These are phyloP conservation scores for Guadua angustifolia DNA, from an alignment of 176 grass and related monocot species.

Conservation along the genomic window DNA sequence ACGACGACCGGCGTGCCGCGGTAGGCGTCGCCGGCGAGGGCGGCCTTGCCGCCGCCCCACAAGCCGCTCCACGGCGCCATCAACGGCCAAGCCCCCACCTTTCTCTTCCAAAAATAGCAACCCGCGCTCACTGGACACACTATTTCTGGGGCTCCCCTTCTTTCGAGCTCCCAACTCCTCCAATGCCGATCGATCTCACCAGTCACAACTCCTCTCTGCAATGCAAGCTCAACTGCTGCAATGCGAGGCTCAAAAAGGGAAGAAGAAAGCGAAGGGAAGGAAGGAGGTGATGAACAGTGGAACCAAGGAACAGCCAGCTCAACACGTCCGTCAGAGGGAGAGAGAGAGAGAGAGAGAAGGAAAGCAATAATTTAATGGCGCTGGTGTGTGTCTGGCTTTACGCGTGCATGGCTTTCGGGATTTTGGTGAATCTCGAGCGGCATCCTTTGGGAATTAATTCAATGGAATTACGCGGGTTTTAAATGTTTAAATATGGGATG, in stretches of 20 bases:
- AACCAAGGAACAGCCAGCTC: constrained; percentile 41
- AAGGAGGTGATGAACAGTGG: constrained; percentile 33
- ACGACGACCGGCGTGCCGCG: constrained; percentile 84
- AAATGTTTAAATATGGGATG: too few relatives aligned
- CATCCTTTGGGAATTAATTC: too few relatives aligned
- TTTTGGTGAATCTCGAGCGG: too few relatives aligned
- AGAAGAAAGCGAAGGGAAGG: constrained; percentile 4
- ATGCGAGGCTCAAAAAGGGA: neutral
- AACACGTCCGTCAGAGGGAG: constrained; percentile 38
- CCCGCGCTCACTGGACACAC: neutral
- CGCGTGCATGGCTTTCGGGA: too few relatives aligned
- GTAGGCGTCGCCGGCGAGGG: constrained; percentile 47
- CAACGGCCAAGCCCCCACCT: neutral
- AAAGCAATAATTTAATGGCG: neutral
- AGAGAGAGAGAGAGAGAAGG: neutral
- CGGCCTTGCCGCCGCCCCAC: constrained; percentile 40
- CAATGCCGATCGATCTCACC: constrained; percentile 28
- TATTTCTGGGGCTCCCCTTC: constrained; percentile 42
- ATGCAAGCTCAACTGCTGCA: neutral
- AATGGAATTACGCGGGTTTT: too few relatives aligned
- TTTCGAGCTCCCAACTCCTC: constrained; percentile 26
- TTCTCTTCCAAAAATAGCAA: constrained; percentile 45
- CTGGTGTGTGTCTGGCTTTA: too few relatives aligned
- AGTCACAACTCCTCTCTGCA: neutral
- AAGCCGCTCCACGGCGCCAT: constrained; percentile 73